Base-by-base conservation (phyloP, 2,329 filamentous ascomycete species). In the Colletotrichum orchidophilum region DNA sequence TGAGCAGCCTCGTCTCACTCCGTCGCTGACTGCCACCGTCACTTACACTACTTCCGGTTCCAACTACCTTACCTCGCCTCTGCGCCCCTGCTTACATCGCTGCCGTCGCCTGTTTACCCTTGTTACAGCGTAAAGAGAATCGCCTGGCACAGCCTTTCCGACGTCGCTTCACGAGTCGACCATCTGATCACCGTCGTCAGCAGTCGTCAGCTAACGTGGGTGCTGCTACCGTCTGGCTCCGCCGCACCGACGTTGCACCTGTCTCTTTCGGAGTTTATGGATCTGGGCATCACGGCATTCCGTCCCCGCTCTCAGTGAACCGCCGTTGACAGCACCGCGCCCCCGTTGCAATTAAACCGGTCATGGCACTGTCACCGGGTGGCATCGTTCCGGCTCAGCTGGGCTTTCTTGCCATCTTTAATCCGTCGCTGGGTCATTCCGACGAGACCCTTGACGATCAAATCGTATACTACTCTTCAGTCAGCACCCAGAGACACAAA, bases 371-470 rank as follows among this genome's bases (percentile, higher is more conserved):
- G 26, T 72, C 66, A 26, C 69, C 73, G 2, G 73, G 72, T 21
- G 70, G 62, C 31, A 80, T 93, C 74, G 84, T 91, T 39, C 95
- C 96, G 53, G 96, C 96, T 42, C 94, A 94, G 78, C 89, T 98
- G 33, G 93, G 94, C 76, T 98, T 96, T 81, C 88, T 99, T 55
- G 91, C 96, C 80, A 97, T 99, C 80, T 99, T 97, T 87, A 98
- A 97, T 80, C 96, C 97, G 39, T 90, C 92, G 6, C 88, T 97
- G 54, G 92, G 93, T 76, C 79, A 77, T 53, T 87, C 84, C 3
- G 86, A 88, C 75, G 86, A 87, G 53, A 87, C 84, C 1, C 86
- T 96, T 75, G 86, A 89, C 68, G 88, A 96, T 75, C 94, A 99
- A 83, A 94, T 98, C 73, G 94, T 98, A 75, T 99, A 97, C 85